Conservation (phyloP, 176 grass and related monocot genomes). For the Alopecurus myosuroides region DNA sequence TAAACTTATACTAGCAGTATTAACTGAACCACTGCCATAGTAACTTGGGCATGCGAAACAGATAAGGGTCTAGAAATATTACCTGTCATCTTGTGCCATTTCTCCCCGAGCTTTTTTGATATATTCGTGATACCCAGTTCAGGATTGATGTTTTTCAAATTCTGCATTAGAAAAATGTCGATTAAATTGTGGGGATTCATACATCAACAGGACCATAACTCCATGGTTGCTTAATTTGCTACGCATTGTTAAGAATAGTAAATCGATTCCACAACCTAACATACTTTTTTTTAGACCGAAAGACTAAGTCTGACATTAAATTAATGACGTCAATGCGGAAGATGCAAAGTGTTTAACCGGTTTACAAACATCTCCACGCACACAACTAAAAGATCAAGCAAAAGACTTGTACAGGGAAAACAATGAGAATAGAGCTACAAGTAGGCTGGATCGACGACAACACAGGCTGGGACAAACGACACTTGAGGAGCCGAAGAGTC, state of each 20-base stretch:
- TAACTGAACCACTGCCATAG: not conserved
- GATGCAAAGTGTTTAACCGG: too few species aligned
- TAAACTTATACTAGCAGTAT: not conserved
- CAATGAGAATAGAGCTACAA: too few species aligned
- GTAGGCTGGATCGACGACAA: too few species aligned
- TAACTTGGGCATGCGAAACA: not conserved
- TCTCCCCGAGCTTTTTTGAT: slow-evolving; percentile 67
- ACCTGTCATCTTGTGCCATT: slow-evolving; percentile 83
- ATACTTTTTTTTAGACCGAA: too few species aligned
- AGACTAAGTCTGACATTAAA: too few species aligned
- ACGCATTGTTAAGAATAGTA: not conserved
- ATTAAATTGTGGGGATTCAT: not conserved
- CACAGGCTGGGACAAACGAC: too few species aligned
- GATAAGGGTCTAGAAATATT: not conserved
- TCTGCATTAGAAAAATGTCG: slow-evolving; percentile 33
- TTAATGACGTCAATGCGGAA: too few species aligned
- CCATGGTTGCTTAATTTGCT: not conserved
- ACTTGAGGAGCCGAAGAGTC: too few species aligned
- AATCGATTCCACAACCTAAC: not conserved
- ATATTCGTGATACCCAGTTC: slow-evolving; percentile 64
- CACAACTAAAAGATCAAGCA: too few species aligned
- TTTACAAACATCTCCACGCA: too few species aligned
- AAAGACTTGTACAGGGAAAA: too few species aligned
- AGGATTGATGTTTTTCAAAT: slow-evolving; percentile 66
- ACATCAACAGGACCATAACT: not conserved